phyloP scores from a whole-genome alignment of 441 rosid genomes.

The Isatis lusitanica region DNA sequence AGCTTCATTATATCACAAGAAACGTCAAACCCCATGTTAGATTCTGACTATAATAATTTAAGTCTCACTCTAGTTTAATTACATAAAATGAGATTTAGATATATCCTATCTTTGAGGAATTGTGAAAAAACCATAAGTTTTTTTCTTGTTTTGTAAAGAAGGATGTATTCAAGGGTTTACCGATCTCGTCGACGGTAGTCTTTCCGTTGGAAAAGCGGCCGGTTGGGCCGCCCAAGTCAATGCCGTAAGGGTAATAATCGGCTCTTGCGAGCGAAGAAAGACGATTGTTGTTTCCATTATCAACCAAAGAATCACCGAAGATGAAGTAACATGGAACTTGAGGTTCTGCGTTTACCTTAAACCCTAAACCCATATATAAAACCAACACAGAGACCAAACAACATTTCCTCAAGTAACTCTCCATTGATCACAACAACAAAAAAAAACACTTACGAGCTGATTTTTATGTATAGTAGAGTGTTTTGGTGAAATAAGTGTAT shows the following conservation, averaged over 20 bases:
- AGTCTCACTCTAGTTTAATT: background rate
- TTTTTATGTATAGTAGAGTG: conserved; percentile 2
- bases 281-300: conserved; percentile 55
- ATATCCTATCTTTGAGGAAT: too few relatives aligned
- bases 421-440: conserved; percentile 32
- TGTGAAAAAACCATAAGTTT: background rate
- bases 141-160: conserved; percentile 39
- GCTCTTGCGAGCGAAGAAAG: conserved; percentile 49
- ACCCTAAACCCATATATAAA: conserved; percentile 1
- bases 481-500: background rate
- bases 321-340: conserved; percentile 59
- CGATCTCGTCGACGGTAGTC: conserved; percentile 54
- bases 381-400: conserved; percentile 17
- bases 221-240: conserved; percentile 51
- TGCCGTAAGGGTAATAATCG: conserved; percentile 55
- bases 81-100: background rate
- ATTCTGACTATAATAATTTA: background rate
- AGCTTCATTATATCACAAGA: conserved; percentile 34
- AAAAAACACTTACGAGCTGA: background rate
- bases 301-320: conserved; percentile 63
- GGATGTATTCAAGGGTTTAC: conserved; percentile 42
- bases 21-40: background rate
- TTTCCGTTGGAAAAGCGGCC: conserved; percentile 55
- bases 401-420: conserved; percentile 30
- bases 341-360: conserved; percentile 39